Base-by-base conservation (phyloP, 164 flowering plant species). In the Malania oleifera region DNA sequence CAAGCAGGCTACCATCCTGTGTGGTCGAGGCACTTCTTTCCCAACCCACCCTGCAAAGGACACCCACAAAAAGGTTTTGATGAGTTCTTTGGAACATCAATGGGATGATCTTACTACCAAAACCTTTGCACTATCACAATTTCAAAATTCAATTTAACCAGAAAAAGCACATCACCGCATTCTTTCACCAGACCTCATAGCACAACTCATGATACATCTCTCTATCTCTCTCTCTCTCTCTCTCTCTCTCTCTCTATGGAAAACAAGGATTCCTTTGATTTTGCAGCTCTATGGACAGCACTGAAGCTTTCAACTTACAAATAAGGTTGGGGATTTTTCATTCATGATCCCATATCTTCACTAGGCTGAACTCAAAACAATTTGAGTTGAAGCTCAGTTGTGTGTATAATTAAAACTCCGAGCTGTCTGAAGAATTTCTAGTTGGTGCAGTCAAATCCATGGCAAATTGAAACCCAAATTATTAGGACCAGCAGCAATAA, bases 381-480 rank as follows among this genome's bases (percentile, higher is more conserved):
- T 10, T 26, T 20, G 25, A 3, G 6, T 1, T 13, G 19, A 9
- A 59, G 35, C 43, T 12, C 40, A n/a, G 46, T 1, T 17, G 2
- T 7, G 1, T 18, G 15, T 43, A n/a, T 2, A 43, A n/a, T 18
- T 43, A 7, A 43, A 43, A 43, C 20, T 43, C 19, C 17, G 6
- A 20, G 10, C 28, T 31, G 44, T 20, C n/a, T 34, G 27, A 47
- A 38, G 26, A 52, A 51, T 25, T 31, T 37, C 68, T 78, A 82
- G 60, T 87, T 77, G 56, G 86, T 70, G 82, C 96, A 89, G 61
- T 84, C 68, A 46, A 92, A 92, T 24, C 96, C 96, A 47, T 77
- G 81, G 69, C 98, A 92, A 56, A 89, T 56, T 2, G 96, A 87
- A 51, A 89, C 66, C 93, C 93, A 87, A 43, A 92, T 81, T 25